A percentile compares a stretch with the other conserved stretches of the same genome.
Conservation (phyloP, 345 rosid species). For the Rhodamnia rubescens region DNA sequence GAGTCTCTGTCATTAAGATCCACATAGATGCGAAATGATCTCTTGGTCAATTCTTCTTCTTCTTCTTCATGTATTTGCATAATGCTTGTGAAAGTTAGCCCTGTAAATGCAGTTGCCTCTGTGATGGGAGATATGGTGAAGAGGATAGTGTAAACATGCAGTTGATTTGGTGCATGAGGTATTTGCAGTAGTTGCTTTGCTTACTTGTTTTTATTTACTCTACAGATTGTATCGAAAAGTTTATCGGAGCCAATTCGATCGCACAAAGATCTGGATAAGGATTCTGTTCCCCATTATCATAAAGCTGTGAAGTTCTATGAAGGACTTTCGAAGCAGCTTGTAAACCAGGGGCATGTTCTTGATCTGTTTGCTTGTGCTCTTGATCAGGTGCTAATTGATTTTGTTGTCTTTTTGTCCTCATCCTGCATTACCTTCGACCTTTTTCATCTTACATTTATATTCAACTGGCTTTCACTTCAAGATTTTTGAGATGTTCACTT, state of each 20-base stretch:
- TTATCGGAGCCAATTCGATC: conserved; percentile 94
- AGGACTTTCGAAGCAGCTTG: conserved; percentile 78
- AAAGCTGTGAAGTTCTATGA: conserved; percentile 80
- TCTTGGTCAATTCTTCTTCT: not conserved
- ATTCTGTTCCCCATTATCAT: conserved; percentile 66
- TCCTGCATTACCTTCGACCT: not conserved
- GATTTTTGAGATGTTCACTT: not conserved
- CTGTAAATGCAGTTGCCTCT: not conserved
- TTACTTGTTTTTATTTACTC: not conserved
- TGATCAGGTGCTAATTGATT: conserved; percentile 54
- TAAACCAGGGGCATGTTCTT: conserved; percentile 95
- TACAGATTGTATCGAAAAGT: conserved; percentile 73
- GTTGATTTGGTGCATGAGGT: not conserved
- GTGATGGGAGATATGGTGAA: not conserved
- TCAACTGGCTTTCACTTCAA: not conserved
- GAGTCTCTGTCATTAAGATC: not conserved
- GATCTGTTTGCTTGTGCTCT: conserved; percentile 93
- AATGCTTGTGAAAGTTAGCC: not conserved
- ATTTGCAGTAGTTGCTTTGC: not conserved
- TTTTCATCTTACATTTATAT: not conserved
- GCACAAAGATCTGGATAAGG: conserved; percentile 88
- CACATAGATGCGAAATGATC: not conserved
- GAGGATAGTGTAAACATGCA: not conserved
- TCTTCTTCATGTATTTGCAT: not conserved
- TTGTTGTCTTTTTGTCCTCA: not conserved